Base-by-base conservation (phyloP, 805 yeast species). In the Candida jianshihensis region DNA sequence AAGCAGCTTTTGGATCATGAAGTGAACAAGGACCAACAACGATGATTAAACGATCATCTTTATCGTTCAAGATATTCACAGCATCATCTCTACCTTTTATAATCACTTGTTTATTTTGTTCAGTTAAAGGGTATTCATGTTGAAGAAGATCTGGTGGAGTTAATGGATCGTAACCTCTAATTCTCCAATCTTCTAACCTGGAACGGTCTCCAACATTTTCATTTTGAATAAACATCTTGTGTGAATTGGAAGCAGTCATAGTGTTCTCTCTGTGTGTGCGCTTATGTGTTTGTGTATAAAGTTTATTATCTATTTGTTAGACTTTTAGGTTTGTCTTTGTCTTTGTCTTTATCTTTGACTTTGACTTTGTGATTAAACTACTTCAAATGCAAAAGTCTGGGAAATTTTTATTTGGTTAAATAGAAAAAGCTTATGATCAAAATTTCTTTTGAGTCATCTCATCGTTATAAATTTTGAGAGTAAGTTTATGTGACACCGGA, bases 1-100 rank as follows among this genome's bases (percentile, higher is more conserved):
- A 58, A 6, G 97, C 98, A 24, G 96, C 95, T 31, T 64, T 71
- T 24, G 96, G 87, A 59, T 92, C 98, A 59, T 92, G 97, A 46
- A 92, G 79, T 7, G 97, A 90, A 63, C 98, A 92, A 36, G 98
- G 98, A 1, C 98, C 98, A 43, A 92, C 85, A 24, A 92, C 87
- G 21, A 92, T 80, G 30, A 92, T 70, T 46, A 90, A 63, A 47
- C 97, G 72, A 63, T 90, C 98, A 54, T 87, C 96, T 41, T 72
- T 68, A 37, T 95, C 96, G 40, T 79, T 69, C 35, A 90, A 63
- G 46, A 90, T 78, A 32, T 78, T 73, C 36, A 78, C 71, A 4
- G 94, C 79, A 18, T 73, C 80, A 43, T 81, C 73, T 64, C 97
- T 77, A 33, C 92, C 96, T 33, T 71, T 63, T 30, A 84, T 57